Conservation (phyloP, 2,329 filamentous ascomycete species). For the Trematosphaeria pertusa region DNA sequence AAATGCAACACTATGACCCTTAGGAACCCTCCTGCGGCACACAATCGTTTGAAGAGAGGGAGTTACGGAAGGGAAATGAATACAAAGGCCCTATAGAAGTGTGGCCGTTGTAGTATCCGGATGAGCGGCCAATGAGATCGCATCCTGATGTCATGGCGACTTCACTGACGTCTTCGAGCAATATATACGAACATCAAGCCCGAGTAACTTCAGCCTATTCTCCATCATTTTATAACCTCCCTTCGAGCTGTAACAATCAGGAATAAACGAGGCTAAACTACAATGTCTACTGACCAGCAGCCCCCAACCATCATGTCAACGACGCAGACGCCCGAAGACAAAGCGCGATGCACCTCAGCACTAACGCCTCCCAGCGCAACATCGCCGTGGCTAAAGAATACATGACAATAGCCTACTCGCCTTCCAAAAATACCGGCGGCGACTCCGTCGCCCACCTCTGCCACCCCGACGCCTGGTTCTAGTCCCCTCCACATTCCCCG, state of each 20-base stretch:
- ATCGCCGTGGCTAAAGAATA: conserved; percentile 46
- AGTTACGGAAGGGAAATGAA: too few relatives aligned
- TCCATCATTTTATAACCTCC: background rate
- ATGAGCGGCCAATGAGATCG: background rate
- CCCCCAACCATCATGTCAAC: conserved; percentile 19
- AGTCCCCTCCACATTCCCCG: conserved; percentile 48
- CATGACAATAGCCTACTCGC: conserved; percentile 49
- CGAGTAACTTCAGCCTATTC: background rate
- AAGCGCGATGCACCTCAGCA: conserved; percentile 2
- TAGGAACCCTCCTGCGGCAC: too few relatives aligned
- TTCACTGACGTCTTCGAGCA: background rate
- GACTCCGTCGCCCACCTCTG: conserved; percentile 45
- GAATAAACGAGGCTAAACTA: background rate
- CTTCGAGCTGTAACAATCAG: background rate
- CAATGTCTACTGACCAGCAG: background rate
- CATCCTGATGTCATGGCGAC: conserved; percentile 7
- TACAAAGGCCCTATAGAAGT: too few relatives aligned
- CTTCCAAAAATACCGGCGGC: conserved; percentile 43
- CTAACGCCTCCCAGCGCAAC: conserved; percentile 28
- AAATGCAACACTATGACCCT: too few relatives aligned
- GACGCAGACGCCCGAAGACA: conserved; percentile 22
- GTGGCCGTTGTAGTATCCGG: too few relatives aligned
- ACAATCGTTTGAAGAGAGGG: too few relatives aligned
- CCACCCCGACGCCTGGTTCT: conserved; percentile 41
- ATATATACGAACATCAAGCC: background rate